phyloP scores from a whole-genome alignment of 257 asterid species.

The Jacaranda copaia region DNA sequence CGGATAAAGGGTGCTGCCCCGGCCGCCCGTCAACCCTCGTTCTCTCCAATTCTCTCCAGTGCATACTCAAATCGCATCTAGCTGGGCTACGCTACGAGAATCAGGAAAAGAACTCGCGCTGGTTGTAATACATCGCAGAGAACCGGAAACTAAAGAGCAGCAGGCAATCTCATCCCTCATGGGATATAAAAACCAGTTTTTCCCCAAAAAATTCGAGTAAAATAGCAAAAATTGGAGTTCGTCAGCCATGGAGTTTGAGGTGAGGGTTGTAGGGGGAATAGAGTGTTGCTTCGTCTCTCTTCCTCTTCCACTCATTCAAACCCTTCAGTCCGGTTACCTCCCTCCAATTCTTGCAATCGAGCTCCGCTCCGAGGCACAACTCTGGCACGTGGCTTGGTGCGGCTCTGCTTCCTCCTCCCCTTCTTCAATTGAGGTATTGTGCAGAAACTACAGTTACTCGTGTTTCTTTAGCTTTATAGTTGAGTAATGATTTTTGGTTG shows the following conservation, averaged over 20 bases:
- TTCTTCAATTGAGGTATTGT: slow-evolving; percentile 76
- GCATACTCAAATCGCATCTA: neutral
- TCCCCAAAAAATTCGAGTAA: neutral
- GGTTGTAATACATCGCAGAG: neutral
- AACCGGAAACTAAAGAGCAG: slow-evolving; percentile 31
- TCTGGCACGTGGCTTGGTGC: slow-evolving; percentile 91
- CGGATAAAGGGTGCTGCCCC: slow-evolving; percentile 36
- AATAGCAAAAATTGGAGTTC: neutral
- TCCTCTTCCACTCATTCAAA: slow-evolving; percentile 78
- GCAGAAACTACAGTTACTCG: neutral
- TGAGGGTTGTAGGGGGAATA: slow-evolving; percentile 71
- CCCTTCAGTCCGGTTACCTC: slow-evolving; percentile 82
- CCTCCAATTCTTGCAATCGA: slow-evolving; percentile 90
- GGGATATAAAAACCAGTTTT: neutral
- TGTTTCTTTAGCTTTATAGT: neutral
- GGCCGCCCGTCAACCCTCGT: neutral
- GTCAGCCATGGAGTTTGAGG: slow-evolving; percentile 84
- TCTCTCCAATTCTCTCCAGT: slow-evolving; percentile 28
- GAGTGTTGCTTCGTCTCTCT: slow-evolving; percentile 86
- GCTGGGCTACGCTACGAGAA: neutral
- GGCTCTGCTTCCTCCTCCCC: slow-evolving; percentile 86
- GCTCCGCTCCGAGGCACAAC: slow-evolving; percentile 59
- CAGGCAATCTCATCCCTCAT: slow-evolving; percentile 5
- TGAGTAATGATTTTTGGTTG: neutral
- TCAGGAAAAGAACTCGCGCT: neutral